A percentile compares a stretch with the other conserved stretches of the same genome.
Evolutionary conservation across 2,329 filamentous ascomycete species (phyloP).

Genomic region (Penicillium sp.): DNA sequence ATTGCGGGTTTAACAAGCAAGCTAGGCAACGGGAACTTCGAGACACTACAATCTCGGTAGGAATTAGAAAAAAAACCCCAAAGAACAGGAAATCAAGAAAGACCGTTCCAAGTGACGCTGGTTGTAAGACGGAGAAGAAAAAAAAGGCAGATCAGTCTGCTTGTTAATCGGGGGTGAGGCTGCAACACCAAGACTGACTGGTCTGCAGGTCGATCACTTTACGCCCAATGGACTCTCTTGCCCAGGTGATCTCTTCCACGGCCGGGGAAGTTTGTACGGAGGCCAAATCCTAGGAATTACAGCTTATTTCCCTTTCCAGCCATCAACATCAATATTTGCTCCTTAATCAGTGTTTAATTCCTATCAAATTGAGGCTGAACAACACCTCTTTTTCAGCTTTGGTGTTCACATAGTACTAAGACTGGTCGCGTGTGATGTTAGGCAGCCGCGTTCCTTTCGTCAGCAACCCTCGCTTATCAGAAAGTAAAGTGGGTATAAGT

Average conservation of each 20-base stretch:
- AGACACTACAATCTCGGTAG: background rate
- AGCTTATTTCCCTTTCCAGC: background rate
- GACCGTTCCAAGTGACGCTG: background rate
- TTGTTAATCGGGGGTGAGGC: slow-evolving; percentile 9
- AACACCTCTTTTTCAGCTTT: background rate
- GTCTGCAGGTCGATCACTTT: slow-evolving; percentile 16
- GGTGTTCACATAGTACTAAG: background rate
- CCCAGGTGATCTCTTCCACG: background rate
- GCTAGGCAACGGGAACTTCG: slow-evolving; percentile 1
- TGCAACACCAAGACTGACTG: slow-evolving; percentile 8
- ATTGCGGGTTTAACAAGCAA: slow-evolving; percentile 21
- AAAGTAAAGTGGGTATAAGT: slow-evolving; percentile 9
- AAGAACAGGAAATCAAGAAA: slow-evolving; percentile 11
- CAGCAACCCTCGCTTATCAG: slow-evolving; percentile 7
- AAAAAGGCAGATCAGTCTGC: slow-evolving; percentile 2
- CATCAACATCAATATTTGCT: background rate
- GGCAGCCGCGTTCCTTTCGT: slow-evolving; percentile 17
- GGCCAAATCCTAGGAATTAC: background rate
- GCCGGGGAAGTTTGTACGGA: background rate
- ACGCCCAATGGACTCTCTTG: background rate
- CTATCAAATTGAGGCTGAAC: background rate
- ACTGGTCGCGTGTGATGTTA: slow-evolving; percentile 7
- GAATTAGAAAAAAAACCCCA: background rate
- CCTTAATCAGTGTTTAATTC: background rate
- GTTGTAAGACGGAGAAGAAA: background rate